phyloP scores from a whole-genome alignment of 75 land plant species.

The Adiantum capillusveneris region DNA sequence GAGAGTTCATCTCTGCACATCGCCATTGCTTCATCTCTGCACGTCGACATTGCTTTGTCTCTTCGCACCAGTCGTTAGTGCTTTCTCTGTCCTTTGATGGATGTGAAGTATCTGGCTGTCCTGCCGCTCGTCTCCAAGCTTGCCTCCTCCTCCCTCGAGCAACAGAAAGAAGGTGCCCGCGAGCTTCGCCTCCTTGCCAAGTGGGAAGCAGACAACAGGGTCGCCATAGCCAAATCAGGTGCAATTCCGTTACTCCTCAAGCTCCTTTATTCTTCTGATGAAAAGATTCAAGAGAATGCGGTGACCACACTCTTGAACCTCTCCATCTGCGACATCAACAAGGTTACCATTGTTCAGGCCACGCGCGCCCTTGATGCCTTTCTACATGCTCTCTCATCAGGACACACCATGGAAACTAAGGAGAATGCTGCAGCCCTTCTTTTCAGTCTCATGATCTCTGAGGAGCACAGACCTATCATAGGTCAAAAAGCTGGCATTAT shows the following conservation, averaged over 20 bases:
- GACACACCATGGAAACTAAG: slow-evolving; percentile 28
- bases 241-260: slow-evolving; percentile 51
- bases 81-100: slow-evolving; percentile 28
- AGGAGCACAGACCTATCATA: slow-evolving; percentile 50
- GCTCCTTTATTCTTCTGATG: slow-evolving; percentile 22
- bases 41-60: too few species aligned
- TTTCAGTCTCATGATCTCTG: slow-evolving; percentile 51
- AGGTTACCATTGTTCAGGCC: slow-evolving; percentile 46
- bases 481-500: slow-evolving; percentile 46
- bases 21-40: too few species aligned
- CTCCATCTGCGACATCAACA: slow-evolving; percentile 41
- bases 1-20: too few species aligned
- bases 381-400: slow-evolving; percentile 20
- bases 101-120: slow-evolving; percentile 33
- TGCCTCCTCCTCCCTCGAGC: slow-evolving; percentile 33
- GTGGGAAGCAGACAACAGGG: slow-evolving; percentile 39
- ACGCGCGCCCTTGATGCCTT: slow-evolving; percentile 51
- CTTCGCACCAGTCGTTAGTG: too few species aligned
- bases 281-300: slow-evolving; percentile 46
- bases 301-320: slow-evolving; percentile 68
- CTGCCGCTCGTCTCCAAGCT: slow-evolving; percentile 37
- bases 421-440: slow-evolving; percentile 70
- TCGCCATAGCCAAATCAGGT: slow-evolving; percentile 43
- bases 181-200: slow-evolving; percentile 60
- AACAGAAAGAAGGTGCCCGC: slow-evolving; percentile 29